Evolutionary conservation across 768 basidiomycete genomes (phyloP), one percentile per base, ranked within the genome.

Genomic region (Clitopilus passeckerianus): DNA sequence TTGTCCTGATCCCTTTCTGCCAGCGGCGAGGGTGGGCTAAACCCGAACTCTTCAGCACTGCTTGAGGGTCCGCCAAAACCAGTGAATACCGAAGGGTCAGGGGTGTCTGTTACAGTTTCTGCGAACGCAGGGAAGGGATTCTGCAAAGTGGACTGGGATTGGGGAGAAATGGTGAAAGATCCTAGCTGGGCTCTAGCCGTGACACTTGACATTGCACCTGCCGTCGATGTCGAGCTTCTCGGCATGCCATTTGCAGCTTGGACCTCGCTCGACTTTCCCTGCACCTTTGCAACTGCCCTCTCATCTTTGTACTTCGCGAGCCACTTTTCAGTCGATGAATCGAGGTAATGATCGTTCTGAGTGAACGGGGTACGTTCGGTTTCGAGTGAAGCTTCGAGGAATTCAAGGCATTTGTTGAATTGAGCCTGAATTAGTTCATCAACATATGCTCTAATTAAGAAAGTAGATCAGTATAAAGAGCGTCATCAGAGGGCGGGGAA

Each of bases 281-380:
- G 14, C 22, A 6, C 63, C 67, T 46, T 46, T 18, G 16, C 6
- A 20, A 3, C 18, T 10, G 16, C 46, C 5, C 75, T 70, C 24
- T 65, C 65, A 12, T 65, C 72, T 58, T 70, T 74, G 60, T 76
- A 77, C 34, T 68, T 66, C 16, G 67, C 68, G 3, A 77, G 64
- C 62, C 66, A 73, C 62, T 74, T 73, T 37, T 75, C 74, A n/a
- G 68, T 70, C 15, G 60, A 61, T 3, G 66, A 61, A 14, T 66
- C 46, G 18, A 74, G 66, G 60, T 77, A 78, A 57, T 75, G 76
- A 6, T 59, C 60, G 58, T 79, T 80, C 61, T 74, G 75, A 4
- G 78, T 79, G 67, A 68, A 79, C 1, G 76, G 79, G 1, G 56
- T 44, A 1, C 24, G 46, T 65, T 82, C 82, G 6, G 73, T 57